Base-by-base conservation (phyloP, 495 filamentous ascomycete genomes). In the Lasiosphaeria miniovina region DNA sequence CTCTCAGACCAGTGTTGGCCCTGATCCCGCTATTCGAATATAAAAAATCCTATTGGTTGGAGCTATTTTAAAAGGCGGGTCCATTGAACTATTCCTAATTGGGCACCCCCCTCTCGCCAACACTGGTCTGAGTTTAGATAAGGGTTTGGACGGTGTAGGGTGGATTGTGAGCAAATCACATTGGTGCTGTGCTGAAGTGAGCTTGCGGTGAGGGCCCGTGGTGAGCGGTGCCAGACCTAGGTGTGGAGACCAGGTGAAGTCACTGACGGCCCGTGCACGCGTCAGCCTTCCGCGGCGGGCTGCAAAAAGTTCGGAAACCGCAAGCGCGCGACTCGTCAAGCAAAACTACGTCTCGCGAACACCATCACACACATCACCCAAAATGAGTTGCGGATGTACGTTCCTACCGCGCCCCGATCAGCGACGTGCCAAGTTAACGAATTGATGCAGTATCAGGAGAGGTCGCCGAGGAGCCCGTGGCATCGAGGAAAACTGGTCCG, bases 391-490 rank as follows among this genome's bases (percentile, higher is more conserved):
- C 76, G 87, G 87, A 82, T 88, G 88, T 91, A 58, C 49, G 57
- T 49, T 6, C 15, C 14, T 0, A 12, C 32, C 9, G 35, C 9
- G 0, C 6, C 6, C 4, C 7, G 31, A 36, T 49, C 14, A 46
- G 24, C 4, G 32, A 15, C 24, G 43, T 6, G 10, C 0, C 7
- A 3, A 36, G 59, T 68, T 72, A 52, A 72, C 60, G 24, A 36
- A 48, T 38, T 58, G 11, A 55, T 46, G 59, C 68, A 97, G 93
- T 99, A 71, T 99, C 94, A 49, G 94, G 94, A 76, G 95, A 98
- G 84, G 88, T 91, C 75, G 95, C 94, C 52, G 88, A 96, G 76
- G 86, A 88, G 75, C 95, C 94, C 55, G 95, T 98, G 60, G 90
- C 91, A 66, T 98, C 95, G 69, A 83, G 86, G 68, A 96, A 96